These are phyloP conservation scores for Physcia stellaris DNA, from an alignment of 495 filamentous ascomycete species.

Conservation along the genomic window DNA sequence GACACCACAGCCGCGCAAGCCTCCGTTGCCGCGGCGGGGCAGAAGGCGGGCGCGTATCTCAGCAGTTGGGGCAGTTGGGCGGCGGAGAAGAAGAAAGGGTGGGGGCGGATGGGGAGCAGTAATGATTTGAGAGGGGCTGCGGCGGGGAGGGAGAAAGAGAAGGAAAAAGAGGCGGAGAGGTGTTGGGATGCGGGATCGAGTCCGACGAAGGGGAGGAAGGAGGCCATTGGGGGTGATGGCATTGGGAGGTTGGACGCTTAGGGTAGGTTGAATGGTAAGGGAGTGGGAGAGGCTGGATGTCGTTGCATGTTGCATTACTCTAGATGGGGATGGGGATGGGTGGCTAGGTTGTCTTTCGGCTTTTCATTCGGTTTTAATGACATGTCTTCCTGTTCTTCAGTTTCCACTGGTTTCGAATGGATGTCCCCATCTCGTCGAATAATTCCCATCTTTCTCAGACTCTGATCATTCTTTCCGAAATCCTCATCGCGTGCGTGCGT, in stretches of 20 bases:
- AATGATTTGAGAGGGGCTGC: not conserved
- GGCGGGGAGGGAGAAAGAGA: constrained; percentile 2
- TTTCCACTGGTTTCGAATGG: no score
- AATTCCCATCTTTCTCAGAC: no score
- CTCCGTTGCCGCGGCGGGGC: constrained; percentile 49
- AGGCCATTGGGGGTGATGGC: constrained; percentile 17
- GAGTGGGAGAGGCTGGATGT: not conserved
- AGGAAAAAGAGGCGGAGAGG: constrained; percentile 8
- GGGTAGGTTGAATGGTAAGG: not conserved
- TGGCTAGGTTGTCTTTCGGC: no score
- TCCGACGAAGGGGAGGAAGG: constrained; percentile 7
- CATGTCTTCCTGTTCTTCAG: no score
- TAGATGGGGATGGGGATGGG: constrained; percentile 1
- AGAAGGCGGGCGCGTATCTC: constrained; percentile 74
- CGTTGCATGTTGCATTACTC: no score
- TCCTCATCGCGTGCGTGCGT: no score
- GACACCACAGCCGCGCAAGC: constrained; percentile 57
- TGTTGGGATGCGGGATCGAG: constrained; percentile 5
- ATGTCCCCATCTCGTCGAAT: no score
- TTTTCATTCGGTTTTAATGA: no score
- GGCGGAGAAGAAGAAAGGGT: constrained; percentile 65
- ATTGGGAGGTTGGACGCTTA: constrained; percentile 18
- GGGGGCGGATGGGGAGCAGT: constrained; percentile 15
- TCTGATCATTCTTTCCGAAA: no score
- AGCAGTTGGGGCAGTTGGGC: constrained; percentile 95